Percentiles rank a stretch among this genome's conserved stretches.
Evolutionary conservation across 768 basidiomycete genomes (phyloP).

Genomic region (Butyriboletus loyo): DNA sequence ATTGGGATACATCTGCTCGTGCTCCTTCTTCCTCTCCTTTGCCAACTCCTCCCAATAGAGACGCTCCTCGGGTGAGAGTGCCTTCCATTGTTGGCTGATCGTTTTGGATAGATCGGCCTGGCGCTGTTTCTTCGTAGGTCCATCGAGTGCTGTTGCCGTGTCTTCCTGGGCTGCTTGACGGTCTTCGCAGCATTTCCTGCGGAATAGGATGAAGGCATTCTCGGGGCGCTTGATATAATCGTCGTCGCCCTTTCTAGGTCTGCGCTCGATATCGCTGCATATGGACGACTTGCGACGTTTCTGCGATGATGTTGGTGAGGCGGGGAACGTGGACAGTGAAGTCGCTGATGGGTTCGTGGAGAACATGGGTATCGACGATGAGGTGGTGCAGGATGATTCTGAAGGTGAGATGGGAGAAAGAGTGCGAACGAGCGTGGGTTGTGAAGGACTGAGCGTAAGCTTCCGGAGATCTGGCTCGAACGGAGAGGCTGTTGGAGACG

Average conservation of each 20-base stretch:
- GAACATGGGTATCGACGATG: slow-evolving; percentile 43
- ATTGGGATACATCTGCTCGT: slow-evolving; percentile 69
- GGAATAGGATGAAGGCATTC: slow-evolving; percentile 84
- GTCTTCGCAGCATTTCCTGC: slow-evolving; percentile 74
- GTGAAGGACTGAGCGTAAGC: slow-evolving; percentile 44
- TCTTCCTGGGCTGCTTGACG: slow-evolving; percentile 56
- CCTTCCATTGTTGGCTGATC: slow-evolving; percentile 80
- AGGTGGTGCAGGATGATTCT: slow-evolving; percentile 24
- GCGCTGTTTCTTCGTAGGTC: slow-evolving; percentile 66
- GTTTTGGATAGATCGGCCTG: slow-evolving; percentile 79
- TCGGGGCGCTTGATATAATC: slow-evolving; percentile 83
- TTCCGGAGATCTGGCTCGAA: slow-evolving; percentile 66
- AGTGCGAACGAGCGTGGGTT: slow-evolving; percentile 36
- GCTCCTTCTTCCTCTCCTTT: slow-evolving; percentile 78
- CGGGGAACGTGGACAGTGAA: slow-evolving; percentile 32
- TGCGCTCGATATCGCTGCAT: slow-evolving; percentile 48
- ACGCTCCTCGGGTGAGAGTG: slow-evolving; percentile 60
- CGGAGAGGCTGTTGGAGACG: slow-evolving; percentile 65
- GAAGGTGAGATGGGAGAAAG: slow-evolving; percentile 39
- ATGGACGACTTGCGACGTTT: slow-evolving; percentile 53
- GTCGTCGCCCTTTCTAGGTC: slow-evolving; percentile 65
- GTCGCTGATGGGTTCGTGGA: slow-evolving; percentile 37
- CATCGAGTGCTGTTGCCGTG: slow-evolving; percentile 29
- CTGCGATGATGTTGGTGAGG: slow-evolving; percentile 35
- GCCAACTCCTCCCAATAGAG: slow-evolving; percentile 74